Base-by-base conservation (phyloP, 2,329 filamentous ascomycete genomes). In the Colletotrichum sp. region DNA sequence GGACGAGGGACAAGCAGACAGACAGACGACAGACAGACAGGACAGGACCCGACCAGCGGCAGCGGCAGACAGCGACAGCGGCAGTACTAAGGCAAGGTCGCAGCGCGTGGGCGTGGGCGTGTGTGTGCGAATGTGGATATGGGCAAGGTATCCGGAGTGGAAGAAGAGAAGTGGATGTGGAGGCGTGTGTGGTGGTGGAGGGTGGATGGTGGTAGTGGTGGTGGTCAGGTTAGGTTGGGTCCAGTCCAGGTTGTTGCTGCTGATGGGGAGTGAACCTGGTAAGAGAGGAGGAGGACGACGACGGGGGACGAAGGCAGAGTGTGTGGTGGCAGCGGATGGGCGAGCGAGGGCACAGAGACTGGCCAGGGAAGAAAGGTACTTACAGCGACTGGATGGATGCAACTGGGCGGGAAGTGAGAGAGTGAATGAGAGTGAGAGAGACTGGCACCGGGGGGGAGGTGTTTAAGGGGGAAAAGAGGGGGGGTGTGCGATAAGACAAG, bases 311-410 rank as follows among this genome's bases (percentile, higher is more conserved):
- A 44, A 44, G 39, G 18, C 39, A 44, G 39, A 44, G 39, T 44
- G 39, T n/a, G 39, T 49, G 71, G 34, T 64, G 74, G 76, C 71
- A 77, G 76, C 62, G 63, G 76, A 55, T 69, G 76, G 64, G 72
- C 49, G 67, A 72, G 72, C 68, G 68, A 77, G 68, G 63, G 69
- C 65, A 76, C 64, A 68, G 68, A 71, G 68, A 71, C 68, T 62
- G 57, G 39, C 18, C 39, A 44, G 39, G 39, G 39, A 44, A 44
- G 39, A n/a, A n/a, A 44, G 39, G 39, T n/a, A 44, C 39, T 44
- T 44, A 44, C 39, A 44, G 39, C 39, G 16, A 44, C 39, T 44
- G 18, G 36, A 32, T 32, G 55, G 69, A n/a, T 10, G 49, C n/a
- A 18, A 39, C 30, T 34, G 60, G 36, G 57, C 34, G 57, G 18